phyloP scores from a whole-genome alignment of 2,329 filamentous ascomycete genomes.

The Tolypocladium tropicale region DNA sequence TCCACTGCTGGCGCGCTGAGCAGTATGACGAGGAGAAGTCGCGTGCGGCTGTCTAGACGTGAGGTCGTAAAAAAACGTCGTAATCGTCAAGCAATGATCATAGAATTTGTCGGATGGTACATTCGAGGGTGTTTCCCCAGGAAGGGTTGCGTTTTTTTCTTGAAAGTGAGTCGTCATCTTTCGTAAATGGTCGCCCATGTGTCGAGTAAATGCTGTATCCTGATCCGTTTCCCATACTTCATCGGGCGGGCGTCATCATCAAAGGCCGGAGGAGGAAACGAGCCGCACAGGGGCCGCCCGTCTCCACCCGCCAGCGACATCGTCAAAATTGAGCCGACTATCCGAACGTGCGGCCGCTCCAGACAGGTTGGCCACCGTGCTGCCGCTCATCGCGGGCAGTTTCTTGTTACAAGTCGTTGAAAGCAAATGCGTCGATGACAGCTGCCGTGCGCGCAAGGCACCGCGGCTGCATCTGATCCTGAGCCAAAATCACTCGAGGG shows the following conservation, averaged over 20 bases:
- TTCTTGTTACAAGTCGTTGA: slow-evolving; percentile 27
- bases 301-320: slow-evolving; percentile 4
- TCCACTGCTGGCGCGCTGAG: slow-evolving; percentile 18
- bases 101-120: slow-evolving; percentile 21
- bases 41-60: slow-evolving; percentile 34
- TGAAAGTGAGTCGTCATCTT: slow-evolving; percentile 20
- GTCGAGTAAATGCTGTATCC: slow-evolving; percentile 28
- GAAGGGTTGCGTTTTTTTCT: slow-evolving; percentile 11
- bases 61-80: slow-evolving; percentile 35
- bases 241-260: slow-evolving; percentile 28
- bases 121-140: slow-evolving; percentile 18
- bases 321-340: background rate
- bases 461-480: background rate
- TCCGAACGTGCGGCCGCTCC: background rate
- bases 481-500: background rate
- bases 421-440: slow-evolving; percentile 16
- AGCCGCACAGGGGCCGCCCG: slow-evolving; percentile 5
- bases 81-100: slow-evolving; percentile 33
- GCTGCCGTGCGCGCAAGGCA: background rate
- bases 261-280: slow-evolving; percentile 9
- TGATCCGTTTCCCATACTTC: slow-evolving; percentile 27
- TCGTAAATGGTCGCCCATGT: slow-evolving; percentile 31
- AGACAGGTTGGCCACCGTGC: background rate
- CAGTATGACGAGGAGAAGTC: slow-evolving; percentile 19
- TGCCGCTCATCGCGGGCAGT: slow-evolving; percentile 6